Conservation (phyloP, 805 yeast genomes). For the Yarrowia sp. region DNA sequence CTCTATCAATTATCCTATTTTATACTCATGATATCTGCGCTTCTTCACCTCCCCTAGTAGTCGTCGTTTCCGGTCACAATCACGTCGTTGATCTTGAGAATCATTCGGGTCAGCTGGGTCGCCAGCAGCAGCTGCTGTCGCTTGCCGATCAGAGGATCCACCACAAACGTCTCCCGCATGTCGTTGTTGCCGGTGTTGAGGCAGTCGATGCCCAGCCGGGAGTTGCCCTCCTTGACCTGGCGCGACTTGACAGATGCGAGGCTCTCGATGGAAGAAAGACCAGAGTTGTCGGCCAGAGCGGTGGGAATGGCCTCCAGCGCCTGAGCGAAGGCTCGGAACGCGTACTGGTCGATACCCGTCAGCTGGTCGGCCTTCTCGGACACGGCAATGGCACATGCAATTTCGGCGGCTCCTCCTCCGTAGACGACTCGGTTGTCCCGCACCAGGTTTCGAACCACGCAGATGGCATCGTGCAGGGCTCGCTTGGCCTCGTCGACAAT, state of each 20-base stretch:
- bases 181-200: constrained; percentile 83
- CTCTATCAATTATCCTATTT: constrained; percentile 23
- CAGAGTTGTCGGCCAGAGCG: constrained; percentile 96
- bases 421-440: constrained; percentile 93
- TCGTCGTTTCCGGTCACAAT: constrained; percentile 85
- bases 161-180: constrained; percentile 91
- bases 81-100: constrained; percentile 93
- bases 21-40: constrained; percentile 10
- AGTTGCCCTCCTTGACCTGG: constrained; percentile 69
- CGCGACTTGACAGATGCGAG: constrained; percentile 78
- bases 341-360: constrained; percentile 95
- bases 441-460: constrained; percentile 95
- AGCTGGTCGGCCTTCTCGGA: constrained; percentile 88
- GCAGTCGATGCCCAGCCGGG: constrained; percentile 90
- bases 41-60: constrained; percentile 28
- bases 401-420: constrained; percentile 99
- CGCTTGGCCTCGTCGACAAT: constrained; percentile 95
- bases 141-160: constrained; percentile 96
- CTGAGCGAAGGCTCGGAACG: constrained; percentile 88
- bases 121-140: constrained; percentile 94
- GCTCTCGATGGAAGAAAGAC: constrained; percentile 89
- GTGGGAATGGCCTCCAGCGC: constrained; percentile 92
- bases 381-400: constrained; percentile 88
- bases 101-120: constrained; percentile 97
- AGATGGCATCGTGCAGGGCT: constrained; percentile 92